Evolutionary conservation across 73 alveolate genomes (phyloP).

Genomic region (Tetrahymena thermophila): DNA sequence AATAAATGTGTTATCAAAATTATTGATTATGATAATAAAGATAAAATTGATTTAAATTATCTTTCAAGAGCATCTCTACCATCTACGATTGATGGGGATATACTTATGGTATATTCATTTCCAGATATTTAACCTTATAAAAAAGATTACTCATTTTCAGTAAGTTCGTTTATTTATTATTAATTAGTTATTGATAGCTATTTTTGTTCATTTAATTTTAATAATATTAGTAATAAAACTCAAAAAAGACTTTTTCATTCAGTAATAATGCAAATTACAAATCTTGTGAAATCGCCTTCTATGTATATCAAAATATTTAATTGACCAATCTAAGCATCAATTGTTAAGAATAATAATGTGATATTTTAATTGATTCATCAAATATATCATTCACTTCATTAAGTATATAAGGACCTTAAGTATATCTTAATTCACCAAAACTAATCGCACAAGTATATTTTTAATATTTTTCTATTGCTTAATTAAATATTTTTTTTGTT

Average conservation of each 20-base stretch:
- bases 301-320: background rate
- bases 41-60: background rate
- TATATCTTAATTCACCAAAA: background rate
- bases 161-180: background rate
- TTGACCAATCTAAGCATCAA: background rate
- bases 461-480: background rate
- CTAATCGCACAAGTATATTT: background rate
- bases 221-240: background rate
- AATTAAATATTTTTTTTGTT: too few species aligned
- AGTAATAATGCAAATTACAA: background rate
- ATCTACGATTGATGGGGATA: background rate
- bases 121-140: background rate
- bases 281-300: background rate
- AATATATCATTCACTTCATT: background rate
- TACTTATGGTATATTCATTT: background rate
- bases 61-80: background rate
- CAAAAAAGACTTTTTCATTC: background rate
- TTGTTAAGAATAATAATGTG: background rate
- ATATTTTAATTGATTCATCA: background rate
- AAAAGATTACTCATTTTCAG: background rate
- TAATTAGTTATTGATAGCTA: background rate
- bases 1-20: background rate
- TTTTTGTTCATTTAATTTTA: too few species aligned
- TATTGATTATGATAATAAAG: background rate
- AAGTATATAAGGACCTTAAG: background rate